These are phyloP conservation scores for Ogataea chonburiensis DNA, from an alignment of 805 yeast species.

Conservation along the genomic window DNA sequence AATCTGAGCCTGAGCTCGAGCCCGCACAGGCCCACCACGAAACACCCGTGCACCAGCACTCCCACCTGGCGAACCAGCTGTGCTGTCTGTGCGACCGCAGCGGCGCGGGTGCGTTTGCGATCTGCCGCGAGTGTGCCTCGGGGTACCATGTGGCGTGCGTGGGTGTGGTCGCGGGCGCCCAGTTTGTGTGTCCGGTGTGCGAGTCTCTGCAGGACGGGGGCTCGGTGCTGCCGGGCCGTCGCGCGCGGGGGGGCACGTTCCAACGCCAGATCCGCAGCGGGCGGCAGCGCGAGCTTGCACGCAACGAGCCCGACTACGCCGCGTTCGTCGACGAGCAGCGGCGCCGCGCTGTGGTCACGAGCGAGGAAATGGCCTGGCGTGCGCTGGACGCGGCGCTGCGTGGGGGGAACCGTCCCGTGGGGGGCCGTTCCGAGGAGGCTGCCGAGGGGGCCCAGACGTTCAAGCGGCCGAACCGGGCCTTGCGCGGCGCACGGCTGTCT, in stretches of 20 bases:
- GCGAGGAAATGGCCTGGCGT: constrained; percentile 28
- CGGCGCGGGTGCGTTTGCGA: constrained; percentile 24
- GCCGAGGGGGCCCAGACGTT: constrained; percentile 8
- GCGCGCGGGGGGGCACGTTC: constrained; percentile 16
- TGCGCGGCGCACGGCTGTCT: constrained; percentile 14
- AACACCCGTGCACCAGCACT: constrained; percentile 18
- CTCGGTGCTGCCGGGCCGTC: constrained; percentile 18
- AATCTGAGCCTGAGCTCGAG: constrained; percentile 14
- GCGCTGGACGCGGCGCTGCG: constrained; percentile 27
- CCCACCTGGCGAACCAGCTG: constrained; percentile 25
- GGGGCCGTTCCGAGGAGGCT: constrained; percentile 3
- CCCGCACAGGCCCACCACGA: neutral
- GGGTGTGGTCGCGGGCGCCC: constrained; percentile 25
- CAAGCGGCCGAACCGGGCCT: constrained; percentile 18
- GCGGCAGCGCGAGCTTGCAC: constrained; percentile 23
- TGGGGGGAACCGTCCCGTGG: constrained; percentile 9
- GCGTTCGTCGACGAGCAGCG: constrained; percentile 25
- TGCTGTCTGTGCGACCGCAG: constrained; percentile 36
- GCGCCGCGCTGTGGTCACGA: constrained; percentile 4
- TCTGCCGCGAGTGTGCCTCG: constrained; percentile 34
- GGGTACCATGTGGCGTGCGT: constrained; percentile 35
- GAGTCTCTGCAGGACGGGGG: constrained; percentile 31
- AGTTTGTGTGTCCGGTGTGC: constrained; percentile 38
- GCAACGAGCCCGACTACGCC: constrained; percentile 11
- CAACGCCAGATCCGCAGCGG: constrained; percentile 26